These are phyloP conservation scores for Pneumocystis carinii DNA, from an alignment of 1,139 yeast genomes.

Conservation along the genomic window DNA sequence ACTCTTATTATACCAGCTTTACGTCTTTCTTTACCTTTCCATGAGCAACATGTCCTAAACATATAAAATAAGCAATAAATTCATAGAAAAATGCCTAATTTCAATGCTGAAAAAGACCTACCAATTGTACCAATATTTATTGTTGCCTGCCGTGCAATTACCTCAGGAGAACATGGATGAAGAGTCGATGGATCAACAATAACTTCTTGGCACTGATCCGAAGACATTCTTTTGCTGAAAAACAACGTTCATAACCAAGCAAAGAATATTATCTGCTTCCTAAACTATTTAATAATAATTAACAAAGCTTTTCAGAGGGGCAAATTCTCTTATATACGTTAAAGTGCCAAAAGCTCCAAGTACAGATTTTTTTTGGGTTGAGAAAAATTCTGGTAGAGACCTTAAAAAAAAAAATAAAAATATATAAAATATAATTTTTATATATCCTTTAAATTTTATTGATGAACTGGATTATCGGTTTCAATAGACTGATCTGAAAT, in stretches of 20 bases:
- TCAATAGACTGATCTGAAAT: too few relatives aligned
- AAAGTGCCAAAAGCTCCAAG: background rate
- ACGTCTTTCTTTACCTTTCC: constrained; percentile 42
- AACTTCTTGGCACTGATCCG: background rate
- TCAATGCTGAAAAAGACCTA: background rate
- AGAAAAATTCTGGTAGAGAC: background rate
- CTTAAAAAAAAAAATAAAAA: background rate
- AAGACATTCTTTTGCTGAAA: background rate
- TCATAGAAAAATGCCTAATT: background rate
- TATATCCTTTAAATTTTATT: background rate
- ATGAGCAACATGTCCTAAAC: constrained; percentile 70
- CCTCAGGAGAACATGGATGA: constrained; percentile 10
- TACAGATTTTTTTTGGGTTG: background rate
- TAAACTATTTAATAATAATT: background rate
- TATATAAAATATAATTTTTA: background rate
- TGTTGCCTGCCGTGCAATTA: constrained; percentile 54
- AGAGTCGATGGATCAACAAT: constrained; percentile 8
- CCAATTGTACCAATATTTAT: constrained; percentile 98
- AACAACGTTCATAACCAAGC: background rate
- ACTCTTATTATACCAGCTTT: background rate
- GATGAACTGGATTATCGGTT: background rate
- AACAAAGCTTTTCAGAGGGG: background rate
- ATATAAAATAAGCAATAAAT: background rate
- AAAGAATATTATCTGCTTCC: background rate
- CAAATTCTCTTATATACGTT: background rate